Conservation (phyloP, 208 protist species). For the Trypanosoma theileri region DNA sequence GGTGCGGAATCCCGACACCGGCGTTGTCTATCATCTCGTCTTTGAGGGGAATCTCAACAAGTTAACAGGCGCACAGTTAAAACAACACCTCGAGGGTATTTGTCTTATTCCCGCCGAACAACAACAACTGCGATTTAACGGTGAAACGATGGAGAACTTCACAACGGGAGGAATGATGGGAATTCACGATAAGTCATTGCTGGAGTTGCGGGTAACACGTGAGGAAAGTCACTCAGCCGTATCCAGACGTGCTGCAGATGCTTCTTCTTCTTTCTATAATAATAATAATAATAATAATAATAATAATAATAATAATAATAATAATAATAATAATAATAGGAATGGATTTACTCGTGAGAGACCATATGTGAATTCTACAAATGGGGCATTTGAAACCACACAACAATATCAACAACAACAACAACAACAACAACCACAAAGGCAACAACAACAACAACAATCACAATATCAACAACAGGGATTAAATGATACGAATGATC, state of each 20-base stretch:
- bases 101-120: slow-evolving; percentile 34
- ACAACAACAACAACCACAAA: not conserved
- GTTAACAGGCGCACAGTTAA: slow-evolving; percentile 47
- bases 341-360: not conserved
- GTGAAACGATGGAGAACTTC: not conserved
- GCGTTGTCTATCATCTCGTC: slow-evolving; percentile 62
- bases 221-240: not conserved
- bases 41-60: slow-evolving; percentile 53
- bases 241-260: not conserved
- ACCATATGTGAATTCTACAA: not conserved
- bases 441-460: not conserved
- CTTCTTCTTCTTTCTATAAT: not conserved
- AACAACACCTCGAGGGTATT: slow-evolving; percentile 46
- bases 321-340: not conserved
- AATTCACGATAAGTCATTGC: slow-evolving; percentile 23
- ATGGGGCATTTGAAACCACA: not conserved
- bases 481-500: not conserved
- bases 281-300: not conserved
- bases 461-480: not conserved
- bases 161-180: slow-evolving; percentile 22
- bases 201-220: not conserved
- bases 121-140: slow-evolving; percentile 37
- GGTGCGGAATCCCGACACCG: slow-evolving; percentile 43
- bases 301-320: not conserved
- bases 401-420: not conserved